Base-by-base conservation (phyloP, 1,284 basidiomycete genomes). In the Phylloboletellus chloephorus region DNA sequence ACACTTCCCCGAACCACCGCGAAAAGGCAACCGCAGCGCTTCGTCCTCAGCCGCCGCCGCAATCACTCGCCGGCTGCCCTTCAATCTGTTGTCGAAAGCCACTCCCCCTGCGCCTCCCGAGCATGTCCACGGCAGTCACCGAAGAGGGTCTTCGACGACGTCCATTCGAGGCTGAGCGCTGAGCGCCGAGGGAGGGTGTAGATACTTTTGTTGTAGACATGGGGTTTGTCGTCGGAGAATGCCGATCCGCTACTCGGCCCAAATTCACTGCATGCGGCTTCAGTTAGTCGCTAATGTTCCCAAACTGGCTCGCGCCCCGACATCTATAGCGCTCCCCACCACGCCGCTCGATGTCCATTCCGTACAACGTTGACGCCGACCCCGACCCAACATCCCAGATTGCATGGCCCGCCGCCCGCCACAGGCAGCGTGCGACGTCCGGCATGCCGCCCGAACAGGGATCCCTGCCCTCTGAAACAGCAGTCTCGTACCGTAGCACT, bases 361-460 rank as follows among this genome's bases (percentile, higher is more conserved):
- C 77, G 38, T 67, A 76, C 47, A 66, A 69, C 52, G 66, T 69
- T 13, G 76, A 80, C 56, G 66, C 71, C 13, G 79, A 84, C 60
- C 74, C 79, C 9, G 74, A 86, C 58, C 79, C 82, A 9, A 84
- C 81, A 1, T 80, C 77, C 8, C 84, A 85, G 59, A 78, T 86
- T 37, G 61, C 84, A 28, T 88, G 84, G 84, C 85, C 84, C 25
- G 71, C 57, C 20, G 56, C 74, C 7, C 67, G 76, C 26, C 68
- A 66, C 29, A 68, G 68, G 39, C 61, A 58, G 52, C 49, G 52
- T 22, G 48, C 56, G 35, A 20, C 48, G 2, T 64, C 63, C 1
- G 46, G 39, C 20, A 45, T 45, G 12, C 47, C 57, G 44, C 48
- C 49, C 32, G 52, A 63, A 43, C 50, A 53, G 24, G 41, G 17